Evolutionary conservation across 2,329 filamentous ascomycete genomes (phyloP), one percentile per base, ranked within the genome.

Genomic region (Mycosphaerella arachidis): DNA sequence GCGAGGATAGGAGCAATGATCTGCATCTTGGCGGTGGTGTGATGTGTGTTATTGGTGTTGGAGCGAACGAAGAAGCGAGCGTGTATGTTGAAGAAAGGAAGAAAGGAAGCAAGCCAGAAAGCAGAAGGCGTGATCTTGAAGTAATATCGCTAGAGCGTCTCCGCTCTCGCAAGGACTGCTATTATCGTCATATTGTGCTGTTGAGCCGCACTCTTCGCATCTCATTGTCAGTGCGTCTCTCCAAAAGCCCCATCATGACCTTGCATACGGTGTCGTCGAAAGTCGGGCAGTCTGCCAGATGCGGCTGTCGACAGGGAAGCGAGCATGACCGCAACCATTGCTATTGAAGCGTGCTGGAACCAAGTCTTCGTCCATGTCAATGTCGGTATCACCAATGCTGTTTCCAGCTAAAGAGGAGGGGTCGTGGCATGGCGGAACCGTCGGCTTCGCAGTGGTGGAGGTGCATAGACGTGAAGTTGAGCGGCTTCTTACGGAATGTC

Each of bases 21-120:
- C 43, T 65, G 63, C 63, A 65, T 65, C 18, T 61, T 56, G 53
- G 40, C 53, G 20, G 46, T 30, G 20, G 29, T 50, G 46, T 10
- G 16, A 27, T 48, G 3, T 6, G 29, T 29, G 46, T 31, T 20
- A 53, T 29, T 40, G 51, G 30, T 37, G 40, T 18, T n/a, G 51
- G 35, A n/a, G 6, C 30, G 12, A 35, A 12, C 35, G 20, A 33
- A 20, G 18, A 13, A 53, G 16, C 51, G 30, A 53, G 30, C 30
- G 51, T 53, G 30, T 35, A 40, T 40, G 35, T n/a, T 20, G n/a
- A 20, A 30, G 27, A 53, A 31, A 20, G 27, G 16, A n/a, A 53
- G 51, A 53, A 24, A 35, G 51, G 30, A 37, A 53, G 51, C 16
- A 24, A 35, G 51, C 6, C 8, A 20, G 27, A 53, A 20, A 40